Conservation (phyloP, 23 red algal species). For the Cyanidiococcus yangmingshanensis region DNA sequence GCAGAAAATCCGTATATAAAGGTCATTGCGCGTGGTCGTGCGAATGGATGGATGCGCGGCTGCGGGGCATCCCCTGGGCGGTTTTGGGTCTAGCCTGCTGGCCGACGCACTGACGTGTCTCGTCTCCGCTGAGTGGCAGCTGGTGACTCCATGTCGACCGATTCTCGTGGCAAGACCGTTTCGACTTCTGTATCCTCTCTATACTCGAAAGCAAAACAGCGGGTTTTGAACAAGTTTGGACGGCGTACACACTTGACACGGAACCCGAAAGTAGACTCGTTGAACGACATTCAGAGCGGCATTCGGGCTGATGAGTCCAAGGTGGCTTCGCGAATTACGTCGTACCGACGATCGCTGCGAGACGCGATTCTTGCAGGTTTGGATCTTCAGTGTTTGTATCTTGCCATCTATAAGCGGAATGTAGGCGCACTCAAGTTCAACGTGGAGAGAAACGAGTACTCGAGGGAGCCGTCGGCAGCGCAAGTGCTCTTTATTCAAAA, state of each 20-base stretch:
- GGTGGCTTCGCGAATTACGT: not conserved
- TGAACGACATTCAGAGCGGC: constrained; percentile 14
- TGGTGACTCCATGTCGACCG: constrained; percentile 12
- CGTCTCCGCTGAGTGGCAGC: no score
- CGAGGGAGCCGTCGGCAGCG: constrained; percentile 8
- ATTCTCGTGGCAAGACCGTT: not conserved
- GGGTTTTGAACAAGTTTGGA: constrained; percentile 88
- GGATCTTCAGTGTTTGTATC: not conserved
- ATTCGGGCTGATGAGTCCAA: not conserved
- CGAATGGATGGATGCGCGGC: no score
- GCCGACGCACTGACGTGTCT: no score
- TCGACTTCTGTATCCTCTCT: constrained; percentile 10
- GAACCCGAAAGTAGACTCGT: constrained; percentile 39
- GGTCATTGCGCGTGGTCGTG: not conserved
- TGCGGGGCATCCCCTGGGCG: no score
- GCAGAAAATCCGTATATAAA: not conserved
- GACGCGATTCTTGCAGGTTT: not conserved
- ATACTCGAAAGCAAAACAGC: constrained; percentile 97
- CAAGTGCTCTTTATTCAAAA: constrained; percentile 1
- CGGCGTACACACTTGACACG: constrained; percentile 56
- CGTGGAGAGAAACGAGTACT: constrained; percentile 10
- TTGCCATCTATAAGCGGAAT: constrained; percentile 2
- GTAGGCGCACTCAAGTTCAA: constrained; percentile 3
- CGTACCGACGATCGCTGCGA: constrained; percentile 6
- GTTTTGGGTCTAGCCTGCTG: no score